Base-by-base conservation (phyloP, 768 basidiomycete species). In the Strobilomyces confusus region DNA sequence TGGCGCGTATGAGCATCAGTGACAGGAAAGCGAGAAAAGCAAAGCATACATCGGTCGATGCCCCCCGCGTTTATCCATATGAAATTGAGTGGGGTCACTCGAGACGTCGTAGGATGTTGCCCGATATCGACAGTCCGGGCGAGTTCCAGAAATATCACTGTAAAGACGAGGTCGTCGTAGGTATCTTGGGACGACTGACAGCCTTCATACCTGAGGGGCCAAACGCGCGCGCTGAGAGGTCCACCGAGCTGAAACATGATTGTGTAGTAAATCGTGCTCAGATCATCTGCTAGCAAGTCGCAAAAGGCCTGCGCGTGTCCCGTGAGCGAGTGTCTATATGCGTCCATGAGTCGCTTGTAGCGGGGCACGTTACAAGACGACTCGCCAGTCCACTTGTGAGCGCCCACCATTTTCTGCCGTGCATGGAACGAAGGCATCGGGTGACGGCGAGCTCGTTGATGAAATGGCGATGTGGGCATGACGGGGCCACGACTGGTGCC, bases 181-280 rank as follows among this genome's bases (percentile, higher is more conserved):
- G 13, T 5, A 12, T 15, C 37, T 3, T 44, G 30, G n/a, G n/a
- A 43, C 30, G 32, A 69, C 82, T 58, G 61, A 91, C 91, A 63
- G n/a, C 82, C 80, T 56, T 94, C 91, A 97, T 75, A 4, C 84
- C 76, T 63, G 89, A 90, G 8, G 77, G 74, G 41, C 78, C 78
- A 71, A 95, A 95, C 80, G 6, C 97, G 77, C 0, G 98, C 77
- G 49, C 84, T 91, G 8, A 86, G 81, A 0, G 97, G 94, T 0
- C 97, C 97, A 23, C 97, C 97, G 0, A 98, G 78, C 58, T 95
- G 94, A 68, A 93, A 93, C 6, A 92, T 83, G 70, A 98, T 97
- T 1, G 84, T 78, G 61, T 91, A 87, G 22, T 83, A 77, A 12
- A 58, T 9, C 5, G 56, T 58, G 8, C 49, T 51, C 13, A 80